Percentiles rank a stretch among this genome's conserved stretches.
These are phyloP conservation scores for Ceratobasidium sp. DNA, from an alignment of 1,284 basidiomycete genomes.

Conservation along the genomic window DNA sequence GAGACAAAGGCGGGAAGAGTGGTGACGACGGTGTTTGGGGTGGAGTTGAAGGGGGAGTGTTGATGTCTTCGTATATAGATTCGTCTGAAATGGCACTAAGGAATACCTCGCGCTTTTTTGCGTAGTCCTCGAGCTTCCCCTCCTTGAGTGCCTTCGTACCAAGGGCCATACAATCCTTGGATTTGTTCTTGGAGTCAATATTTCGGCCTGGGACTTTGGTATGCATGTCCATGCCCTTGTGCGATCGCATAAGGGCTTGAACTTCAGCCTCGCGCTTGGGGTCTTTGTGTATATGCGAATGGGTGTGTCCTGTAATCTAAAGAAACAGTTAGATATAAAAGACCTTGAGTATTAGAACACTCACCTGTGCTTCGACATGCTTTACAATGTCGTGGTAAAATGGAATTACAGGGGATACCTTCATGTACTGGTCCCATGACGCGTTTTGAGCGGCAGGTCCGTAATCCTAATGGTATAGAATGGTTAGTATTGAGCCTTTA, in stretches of 20 bases:
- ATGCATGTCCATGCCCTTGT: not conserved
- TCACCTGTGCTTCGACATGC: slow-evolving; percentile 14
- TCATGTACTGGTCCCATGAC: not conserved
- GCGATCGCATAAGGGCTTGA: not conserved
- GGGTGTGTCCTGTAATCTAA: not conserved
- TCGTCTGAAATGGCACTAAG: not conserved
- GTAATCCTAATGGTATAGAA: not conserved
- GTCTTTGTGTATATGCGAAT: slow-evolving; percentile 17
- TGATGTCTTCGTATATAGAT: not conserved
- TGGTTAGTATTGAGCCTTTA: not conserved
- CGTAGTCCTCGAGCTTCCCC: not conserved
- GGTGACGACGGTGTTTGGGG: too few relatives aligned
- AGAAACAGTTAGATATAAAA: not conserved
- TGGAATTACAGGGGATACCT: slow-evolving; percentile 17
- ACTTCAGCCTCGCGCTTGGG: not conserved
- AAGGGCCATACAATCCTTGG: not conserved
- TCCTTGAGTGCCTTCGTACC: not conserved
- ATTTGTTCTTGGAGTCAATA: not conserved
- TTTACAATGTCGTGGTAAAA: not conserved
- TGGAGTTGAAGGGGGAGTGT: too few relatives aligned
- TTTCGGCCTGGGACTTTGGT: not conserved
- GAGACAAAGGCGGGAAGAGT: too few relatives aligned
- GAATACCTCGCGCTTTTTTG: not conserved
- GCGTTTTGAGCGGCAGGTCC: not conserved
- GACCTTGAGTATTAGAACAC: not conserved